Evolutionary conservation across 495 filamentous ascomycete genomes (phyloP).

Genomic region (Aspergillus panamensis): DNA sequence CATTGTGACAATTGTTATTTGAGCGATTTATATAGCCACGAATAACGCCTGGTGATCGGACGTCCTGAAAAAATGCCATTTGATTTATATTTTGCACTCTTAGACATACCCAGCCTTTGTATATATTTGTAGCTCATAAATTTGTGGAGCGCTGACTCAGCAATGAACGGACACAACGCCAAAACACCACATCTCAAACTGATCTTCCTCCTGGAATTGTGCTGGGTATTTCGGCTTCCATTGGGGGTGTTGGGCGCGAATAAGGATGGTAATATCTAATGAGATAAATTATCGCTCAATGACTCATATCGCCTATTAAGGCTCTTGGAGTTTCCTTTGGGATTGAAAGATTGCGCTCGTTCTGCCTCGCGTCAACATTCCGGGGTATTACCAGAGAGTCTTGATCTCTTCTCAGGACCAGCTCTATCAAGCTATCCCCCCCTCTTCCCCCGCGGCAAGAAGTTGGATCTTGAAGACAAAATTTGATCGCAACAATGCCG

Average conservation of each 20-base stretch:
- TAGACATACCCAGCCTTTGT: background rate
- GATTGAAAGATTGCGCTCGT: background rate
- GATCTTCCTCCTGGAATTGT: conserved; percentile 3
- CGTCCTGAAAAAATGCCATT: background rate
- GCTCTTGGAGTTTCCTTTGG: background rate
- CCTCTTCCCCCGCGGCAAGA: too few species aligned
- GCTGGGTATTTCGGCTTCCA: background rate
- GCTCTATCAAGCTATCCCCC: background rate
- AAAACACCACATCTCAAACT: conserved; percentile 2
- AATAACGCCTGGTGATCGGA: background rate
- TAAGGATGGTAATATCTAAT: conserved; percentile 7
- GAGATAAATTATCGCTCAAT: background rate
- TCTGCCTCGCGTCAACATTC: too few species aligned
- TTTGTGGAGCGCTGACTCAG: conserved; percentile 10
- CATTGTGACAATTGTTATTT: background rate
- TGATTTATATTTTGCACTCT: background rate
- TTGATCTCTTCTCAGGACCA: background rate
- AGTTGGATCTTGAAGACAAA: background rate
- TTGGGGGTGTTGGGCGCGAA: background rate
- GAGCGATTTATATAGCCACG: conserved; percentile 8
- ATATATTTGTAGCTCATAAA: background rate
- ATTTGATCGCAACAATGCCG: conserved; percentile 18
- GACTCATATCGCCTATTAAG: background rate
- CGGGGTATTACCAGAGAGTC: too few species aligned
- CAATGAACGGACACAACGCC: background rate